Evolutionary conservation across 2,329 filamentous ascomycete genomes (phyloP), one percentile per base, ranked within the genome.

Genomic region (Annulohypoxylon truncatum): DNA sequence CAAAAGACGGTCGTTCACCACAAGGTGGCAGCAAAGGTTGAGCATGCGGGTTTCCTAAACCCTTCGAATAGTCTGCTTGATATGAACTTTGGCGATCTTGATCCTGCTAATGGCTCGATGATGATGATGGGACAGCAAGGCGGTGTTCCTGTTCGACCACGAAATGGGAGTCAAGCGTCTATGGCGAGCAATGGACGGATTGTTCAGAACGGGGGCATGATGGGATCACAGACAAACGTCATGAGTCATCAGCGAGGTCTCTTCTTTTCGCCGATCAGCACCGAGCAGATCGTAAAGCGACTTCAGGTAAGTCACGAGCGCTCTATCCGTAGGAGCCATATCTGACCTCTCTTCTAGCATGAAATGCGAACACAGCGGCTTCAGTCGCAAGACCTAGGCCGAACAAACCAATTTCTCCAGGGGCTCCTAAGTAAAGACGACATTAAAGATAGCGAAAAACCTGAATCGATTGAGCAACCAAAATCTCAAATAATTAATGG

Each of bases 1-100:
- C 95, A 98, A 78, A 98, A 97, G 81, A 97, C 94, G 0, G 94
- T 99, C 26, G 94, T 99, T 12, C 96, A 99, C 77, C 96, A 98
- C 82, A 99, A 99, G 77, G 96, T 99, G 50, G 94, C 95, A 18
- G 94, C 96, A 60, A 96, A 96, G 77, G 94, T 99, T 60, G 96
- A 99, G 78, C 93, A 97, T 80, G 94, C 96, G 38, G 96, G 96
- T 5, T 91, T 95, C 69, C 87, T 94, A 68, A 90, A 87, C 46
- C 87, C 90, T 9, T 87, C 89, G 7, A 92, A 87, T 72, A 96
- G 92, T 75, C 87, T 94, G 48, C 80, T 96, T 72, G 94, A 97
- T 75, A 89, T 97, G 82, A 97, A 91, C 74, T 97, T 97, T 81
- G 93, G 93, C 48, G 95, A 98, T 74, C 84, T 98, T 28, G 94